phyloP scores from a whole-genome alignment of 2,329 filamentous ascomycete species.

The Claviceps pusilla region DNA sequence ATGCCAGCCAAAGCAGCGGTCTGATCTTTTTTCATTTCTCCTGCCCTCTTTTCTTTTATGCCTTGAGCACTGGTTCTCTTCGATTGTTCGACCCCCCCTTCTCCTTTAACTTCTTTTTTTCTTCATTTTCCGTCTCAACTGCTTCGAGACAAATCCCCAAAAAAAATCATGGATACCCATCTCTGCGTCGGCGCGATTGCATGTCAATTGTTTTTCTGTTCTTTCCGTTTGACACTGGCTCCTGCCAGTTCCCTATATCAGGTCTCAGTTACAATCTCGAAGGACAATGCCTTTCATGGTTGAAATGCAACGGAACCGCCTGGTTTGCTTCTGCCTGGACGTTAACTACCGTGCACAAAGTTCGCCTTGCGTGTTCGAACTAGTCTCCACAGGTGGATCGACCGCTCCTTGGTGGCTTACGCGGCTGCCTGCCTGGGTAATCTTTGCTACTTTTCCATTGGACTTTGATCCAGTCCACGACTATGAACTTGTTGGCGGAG shows the following conservation, averaged over 20 bases:
- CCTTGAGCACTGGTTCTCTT: background rate
- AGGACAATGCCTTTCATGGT: background rate
- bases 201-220: background rate
- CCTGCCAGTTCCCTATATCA: background rate
- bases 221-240: background rate
- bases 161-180: background rate
- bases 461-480: too few species aligned
- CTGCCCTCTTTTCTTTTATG: background rate
- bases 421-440: background rate
- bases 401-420: background rate
- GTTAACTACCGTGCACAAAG: background rate
- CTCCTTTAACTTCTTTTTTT: background rate
- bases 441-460: background rate
- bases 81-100: background rate
- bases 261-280: background rate
- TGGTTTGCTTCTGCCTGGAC: background rate
- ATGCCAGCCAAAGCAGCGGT: constrained; percentile 1
- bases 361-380: too few species aligned
- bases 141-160: too few species aligned
- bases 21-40: background rate
- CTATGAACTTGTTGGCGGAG: too few species aligned
- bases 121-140: background rate
- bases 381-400: too few species aligned
- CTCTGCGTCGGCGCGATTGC: background rate
- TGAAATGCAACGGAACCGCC: background rate